phyloP scores from a whole-genome alignment of 1,284 basidiomycete species.

The Schizophyllum amplum region DNA sequence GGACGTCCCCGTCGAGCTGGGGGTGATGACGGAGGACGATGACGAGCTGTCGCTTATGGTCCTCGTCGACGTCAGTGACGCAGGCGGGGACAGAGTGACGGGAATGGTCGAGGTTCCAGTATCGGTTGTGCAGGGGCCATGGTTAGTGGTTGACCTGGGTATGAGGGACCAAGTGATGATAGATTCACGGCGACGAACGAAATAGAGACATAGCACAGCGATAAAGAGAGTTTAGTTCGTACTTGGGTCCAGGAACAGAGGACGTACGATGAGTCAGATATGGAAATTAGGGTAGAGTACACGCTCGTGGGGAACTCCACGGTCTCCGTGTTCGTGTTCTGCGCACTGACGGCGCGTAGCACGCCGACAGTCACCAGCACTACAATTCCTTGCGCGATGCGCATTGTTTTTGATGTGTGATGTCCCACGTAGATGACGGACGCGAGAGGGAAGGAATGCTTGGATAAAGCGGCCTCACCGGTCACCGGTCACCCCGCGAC shows the following conservation, averaged over 20 bases:
- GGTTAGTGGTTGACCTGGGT: too few species aligned
- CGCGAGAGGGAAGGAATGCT: too few species aligned
- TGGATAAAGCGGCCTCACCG: too few species aligned
- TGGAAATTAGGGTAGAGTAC: background rate
- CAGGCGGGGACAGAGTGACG: background rate
- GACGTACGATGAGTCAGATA: background rate
- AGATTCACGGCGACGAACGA: too few species aligned
- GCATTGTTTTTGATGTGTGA: too few species aligned
- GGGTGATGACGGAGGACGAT: background rate
- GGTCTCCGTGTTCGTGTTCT: background rate
- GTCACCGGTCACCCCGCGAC: too few species aligned
- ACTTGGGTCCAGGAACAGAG: background rate
- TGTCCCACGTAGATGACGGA: too few species aligned
- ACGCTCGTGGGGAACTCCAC: background rate
- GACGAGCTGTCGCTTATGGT: background rate
- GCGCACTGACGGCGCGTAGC: background rate
- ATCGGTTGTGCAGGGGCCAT: background rate
- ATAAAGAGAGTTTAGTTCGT: background rate
- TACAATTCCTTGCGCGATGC: too few species aligned
- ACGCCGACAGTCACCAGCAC: too few species aligned
- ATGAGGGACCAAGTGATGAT: too few species aligned
- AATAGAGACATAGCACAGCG: too few species aligned
- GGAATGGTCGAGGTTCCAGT: background rate
- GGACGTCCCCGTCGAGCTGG: background rate
- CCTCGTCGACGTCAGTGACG: background rate